A percentile compares a stretch with the other conserved stretches of the same genome.
Conservation (phyloP, 805 yeast genomes). For the Pichia exigua region DNA sequence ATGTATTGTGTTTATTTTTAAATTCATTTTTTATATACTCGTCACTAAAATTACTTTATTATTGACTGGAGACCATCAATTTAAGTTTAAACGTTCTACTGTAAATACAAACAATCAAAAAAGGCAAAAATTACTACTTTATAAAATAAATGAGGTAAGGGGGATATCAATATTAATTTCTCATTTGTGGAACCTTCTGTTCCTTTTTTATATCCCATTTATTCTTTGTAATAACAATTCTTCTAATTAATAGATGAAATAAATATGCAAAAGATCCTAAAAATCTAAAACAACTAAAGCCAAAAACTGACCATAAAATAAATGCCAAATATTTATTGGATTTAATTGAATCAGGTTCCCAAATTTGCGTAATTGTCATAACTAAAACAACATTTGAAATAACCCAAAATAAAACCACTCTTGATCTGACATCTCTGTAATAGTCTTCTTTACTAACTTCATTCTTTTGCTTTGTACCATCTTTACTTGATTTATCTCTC, state of each 20-base stretch:
- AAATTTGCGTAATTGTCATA: conserved; percentile 83
- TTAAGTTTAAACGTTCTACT: not conserved
- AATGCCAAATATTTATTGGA: conserved; percentile 73
- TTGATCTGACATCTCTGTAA: conserved; percentile 88
- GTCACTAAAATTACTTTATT: not conserved
- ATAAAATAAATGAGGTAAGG: not conserved
- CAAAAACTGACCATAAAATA: conserved; percentile 90
- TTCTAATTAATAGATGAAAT: conserved; percentile 31
- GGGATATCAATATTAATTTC: not conserved
- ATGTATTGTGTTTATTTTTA: not conserved
- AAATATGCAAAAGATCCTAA: conserved; percentile 72
- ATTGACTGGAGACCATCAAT: no score
- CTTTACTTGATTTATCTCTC: conserved; percentile 32
- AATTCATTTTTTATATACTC: no score
- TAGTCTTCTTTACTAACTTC: conserved; percentile 62
- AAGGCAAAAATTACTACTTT: no score
- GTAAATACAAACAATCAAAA: not conserved
- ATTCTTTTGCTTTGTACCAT: conserved; percentile 30
- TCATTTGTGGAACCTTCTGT: conserved; percentile 12
- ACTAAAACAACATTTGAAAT: conserved; percentile 71
- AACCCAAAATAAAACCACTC: conserved; percentile 95
- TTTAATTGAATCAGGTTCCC: conserved; percentile 53
- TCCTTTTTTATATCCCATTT: conserved; percentile 27
- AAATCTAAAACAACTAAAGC: conserved; percentile 73
- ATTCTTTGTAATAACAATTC: conserved; percentile 24